Evolutionary conservation across 352 stramenopile species (phyloP), one percentile per base, ranked within the genome.

Genomic region (Globisporangium echinulatum): DNA sequence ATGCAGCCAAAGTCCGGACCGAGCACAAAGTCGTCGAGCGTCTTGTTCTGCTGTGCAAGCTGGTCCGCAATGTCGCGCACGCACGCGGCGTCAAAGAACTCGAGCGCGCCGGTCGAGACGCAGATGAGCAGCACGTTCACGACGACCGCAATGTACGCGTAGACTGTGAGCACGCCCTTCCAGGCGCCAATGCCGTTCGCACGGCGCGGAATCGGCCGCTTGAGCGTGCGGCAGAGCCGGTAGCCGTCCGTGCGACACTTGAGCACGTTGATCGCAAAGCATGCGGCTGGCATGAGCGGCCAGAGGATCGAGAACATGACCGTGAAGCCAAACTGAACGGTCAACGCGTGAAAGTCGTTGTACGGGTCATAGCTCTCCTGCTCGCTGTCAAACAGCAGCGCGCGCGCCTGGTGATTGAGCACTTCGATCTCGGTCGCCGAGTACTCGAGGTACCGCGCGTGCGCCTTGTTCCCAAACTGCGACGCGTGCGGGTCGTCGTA

Each of bases 291-390:
- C 82, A 91, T 91, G 36, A 79, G 56, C 33, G 79, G 82, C 82
- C 82, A 91, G 46, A 91, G 62, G 56, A 91, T 88, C 8, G 77
- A 87, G 53, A 91, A 91, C 79, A 91, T 91, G 47, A 89, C 82
- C 8, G 76, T 87, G 57, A 91, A 89, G 15, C 77, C 82, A 51
- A 68, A 91, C 49, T 89, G 82, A 37, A 89, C 79, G 2, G 80
- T 87, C 44, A 87, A 51, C 25, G 74, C 74, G 61, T 91, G 82
- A 56, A 85, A 88, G 55, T 89, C 79, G 51, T 91, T 77, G 54
- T 91, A 91, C 49, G 82, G 79, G 39, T 91, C 82, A 52, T 86
- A 91, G 7, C 68, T 83, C 43, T 79, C 77, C 61, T 91, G 79
- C 49, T 86, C 79, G 38, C 75, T 85, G 63, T 91, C 77, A 51